Conservation (phyloP, 2,329 filamentous ascomycete genomes). For the Bipolaris oryzae region DNA sequence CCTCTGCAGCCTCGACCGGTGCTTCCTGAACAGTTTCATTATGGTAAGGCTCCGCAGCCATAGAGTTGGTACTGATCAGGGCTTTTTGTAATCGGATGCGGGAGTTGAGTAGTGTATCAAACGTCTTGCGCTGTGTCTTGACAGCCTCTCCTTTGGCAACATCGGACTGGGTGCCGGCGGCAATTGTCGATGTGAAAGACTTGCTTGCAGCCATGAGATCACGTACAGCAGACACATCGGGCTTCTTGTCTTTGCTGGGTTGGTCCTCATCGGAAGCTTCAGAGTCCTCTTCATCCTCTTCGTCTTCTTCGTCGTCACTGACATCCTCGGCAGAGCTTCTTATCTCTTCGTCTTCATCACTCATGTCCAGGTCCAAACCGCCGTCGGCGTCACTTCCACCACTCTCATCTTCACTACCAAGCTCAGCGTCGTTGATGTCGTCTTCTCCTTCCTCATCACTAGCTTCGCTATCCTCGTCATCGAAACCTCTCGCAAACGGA, state of each 20-base stretch:
- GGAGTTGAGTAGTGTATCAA: conserved; percentile 86
- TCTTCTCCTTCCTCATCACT: conserved; percentile 44
- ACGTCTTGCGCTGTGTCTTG: conserved; percentile 81
- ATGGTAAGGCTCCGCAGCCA: conserved; percentile 32
- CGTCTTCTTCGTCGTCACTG: conserved; percentile 53
- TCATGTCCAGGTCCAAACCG: conserved; percentile 47
- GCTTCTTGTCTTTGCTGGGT: conserved; percentile 42
- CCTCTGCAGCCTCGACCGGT: conserved; percentile 76
- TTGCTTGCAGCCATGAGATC: conserved; percentile 72
- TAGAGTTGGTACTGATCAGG: conserved; percentile 78
- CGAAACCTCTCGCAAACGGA: conserved; percentile 52
- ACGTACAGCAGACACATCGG: conserved; percentile 62
- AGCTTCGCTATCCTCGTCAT: conserved; percentile 49
- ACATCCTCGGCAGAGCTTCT: conserved; percentile 54
- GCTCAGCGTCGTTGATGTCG: conserved; percentile 23
- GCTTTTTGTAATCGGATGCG: conserved; percentile 94
- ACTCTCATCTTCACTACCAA: conserved; percentile 12
- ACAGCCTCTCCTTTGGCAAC: conserved; percentile 85
- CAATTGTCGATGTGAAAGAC: conserved; percentile 66
- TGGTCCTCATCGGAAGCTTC: conserved; percentile 48
- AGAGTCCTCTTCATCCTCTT: conserved; percentile 50
- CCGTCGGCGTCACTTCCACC: conserved; percentile 51
- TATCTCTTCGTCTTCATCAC: conserved; percentile 46
- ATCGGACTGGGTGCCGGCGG: conserved; percentile 74
- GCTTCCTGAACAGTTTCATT: conserved; percentile 52